phyloP scores from a whole-genome alignment of 495 filamentous ascomycete genomes.

The Paragyromitra xinjiangensis region DNA sequence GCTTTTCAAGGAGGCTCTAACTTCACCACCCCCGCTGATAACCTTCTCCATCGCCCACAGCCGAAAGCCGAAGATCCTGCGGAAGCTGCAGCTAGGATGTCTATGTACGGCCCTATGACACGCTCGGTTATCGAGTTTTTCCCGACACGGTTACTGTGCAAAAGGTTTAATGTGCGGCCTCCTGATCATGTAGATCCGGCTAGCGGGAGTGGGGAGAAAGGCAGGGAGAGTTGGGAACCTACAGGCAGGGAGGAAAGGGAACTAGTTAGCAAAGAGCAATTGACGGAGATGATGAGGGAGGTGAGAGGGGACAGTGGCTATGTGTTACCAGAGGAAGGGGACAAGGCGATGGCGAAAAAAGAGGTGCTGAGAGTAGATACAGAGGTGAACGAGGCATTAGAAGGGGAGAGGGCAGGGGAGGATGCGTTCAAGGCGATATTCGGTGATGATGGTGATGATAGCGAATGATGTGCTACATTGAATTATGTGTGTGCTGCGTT shows the following conservation, averaged over 20 bases:
- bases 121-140: slow-evolving; percentile 75
- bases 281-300: slow-evolving; percentile 67
- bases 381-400: slow-evolving; percentile 85
- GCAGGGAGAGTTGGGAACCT: slow-evolving; percentile 47
- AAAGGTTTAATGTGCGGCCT: slow-evolving; percentile 81
- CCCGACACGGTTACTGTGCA: slow-evolving; percentile 86
- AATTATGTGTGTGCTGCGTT: not conserved
- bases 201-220: slow-evolving; percentile 58
- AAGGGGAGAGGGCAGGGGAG: slow-evolving; percentile 80
- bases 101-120: slow-evolving; percentile 93
- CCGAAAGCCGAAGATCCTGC: slow-evolving; percentile 79
- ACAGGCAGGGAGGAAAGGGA: slow-evolving; percentile 56
- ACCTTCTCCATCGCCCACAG: slow-evolving; percentile 64
- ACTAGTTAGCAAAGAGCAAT: slow-evolving; percentile 62
- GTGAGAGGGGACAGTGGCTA: slow-evolving; percentile 44
- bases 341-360: slow-evolving; percentile 22
- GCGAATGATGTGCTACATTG: not conserved
- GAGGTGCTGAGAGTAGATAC: slow-evolving; percentile 69
- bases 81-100: slow-evolving; percentile 84
- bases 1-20: slow-evolving; percentile 57
- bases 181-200: slow-evolving; percentile 60
- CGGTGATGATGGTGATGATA: slow-evolving; percentile 77
- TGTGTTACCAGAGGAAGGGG: slow-evolving; percentile 28
- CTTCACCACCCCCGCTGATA: slow-evolving; percentile 48
- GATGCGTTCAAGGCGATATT: slow-evolving; percentile 95